phyloP scores from a whole-genome alignment of 495 filamentous ascomycete genomes.

The Chaetomium fimeti region DNA sequence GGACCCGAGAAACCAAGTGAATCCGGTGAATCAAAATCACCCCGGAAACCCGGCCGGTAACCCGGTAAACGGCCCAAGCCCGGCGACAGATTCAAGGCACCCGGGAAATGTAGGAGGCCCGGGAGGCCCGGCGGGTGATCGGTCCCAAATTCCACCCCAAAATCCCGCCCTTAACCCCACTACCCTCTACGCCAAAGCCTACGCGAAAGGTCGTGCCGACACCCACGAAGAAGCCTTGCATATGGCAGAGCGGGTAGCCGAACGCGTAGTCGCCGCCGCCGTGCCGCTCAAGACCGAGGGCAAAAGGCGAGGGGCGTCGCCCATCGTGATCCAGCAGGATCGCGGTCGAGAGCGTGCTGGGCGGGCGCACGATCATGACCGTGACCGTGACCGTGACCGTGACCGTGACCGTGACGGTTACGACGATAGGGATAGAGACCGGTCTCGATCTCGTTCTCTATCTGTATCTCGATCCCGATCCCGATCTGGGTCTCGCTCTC shows the following conservation, averaged over 20 bases:
- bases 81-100: neutral
- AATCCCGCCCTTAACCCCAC: too few species aligned
- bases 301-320: neutral
- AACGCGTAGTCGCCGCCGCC: conserved; percentile 16
- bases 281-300: neutral
- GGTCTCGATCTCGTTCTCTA: neutral
- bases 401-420: neutral
- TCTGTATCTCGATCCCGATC: neutral
- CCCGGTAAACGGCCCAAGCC: neutral
- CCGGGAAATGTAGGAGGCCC: too few species aligned
- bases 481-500: neutral
- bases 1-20: neutral
- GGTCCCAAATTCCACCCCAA: too few species aligned
- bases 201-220: conserved; percentile 6
- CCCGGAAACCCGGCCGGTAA: neutral
- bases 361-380: neutral
- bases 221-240: conserved; percentile 18
- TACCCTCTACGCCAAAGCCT: neutral
- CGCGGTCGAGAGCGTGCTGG: neutral
- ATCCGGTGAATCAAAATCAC: neutral
- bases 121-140: too few species aligned
- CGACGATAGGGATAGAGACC: neutral
- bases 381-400: neutral
- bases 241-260: conserved; percentile 21
- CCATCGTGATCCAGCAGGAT: conserved; percentile 7